Base-by-base conservation (phyloP, 176 grass and related monocot species). In the Musa acuminata region DNA sequence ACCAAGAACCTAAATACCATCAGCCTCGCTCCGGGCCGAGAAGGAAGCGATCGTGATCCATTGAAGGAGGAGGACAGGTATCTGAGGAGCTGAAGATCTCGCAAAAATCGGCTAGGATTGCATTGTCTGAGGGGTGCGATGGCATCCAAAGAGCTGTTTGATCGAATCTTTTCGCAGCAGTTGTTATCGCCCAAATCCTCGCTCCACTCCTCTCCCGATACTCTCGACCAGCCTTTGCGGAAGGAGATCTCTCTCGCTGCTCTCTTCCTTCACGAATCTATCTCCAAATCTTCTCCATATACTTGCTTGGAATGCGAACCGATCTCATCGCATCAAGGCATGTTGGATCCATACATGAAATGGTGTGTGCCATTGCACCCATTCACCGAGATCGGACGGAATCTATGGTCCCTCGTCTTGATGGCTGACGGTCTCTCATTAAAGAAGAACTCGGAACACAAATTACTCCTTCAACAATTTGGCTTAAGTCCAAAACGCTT, bases 81-180 rank as follows among this genome's bases (percentile, higher is more conserved):
- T 50, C 48, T 19, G 17, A 72, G 0, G 48, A 72, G 72, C 52
- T 17, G 13, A 24, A 57, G 72, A 53, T 54, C 21, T 55, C 72
- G 71, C 5, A 13, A 55, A 73, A 73, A 26, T 54, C 11, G 21
- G 71, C 21, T 2, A 14, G 13, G 19, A 55, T 73, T 73, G 51
- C 51, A 16, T 53, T 73, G 72, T 73, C 72, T 25, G 72, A 73
- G 52, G 10, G 51, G 52, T 55, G 51, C 4, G 52, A 24, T 14
- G 7, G 21, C 51, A 52, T 26, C 71, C 50, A 55, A 73, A 27
- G 52, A 53, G 71, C 6, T 11, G 14, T 52, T 54, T 27, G 74
- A 51, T 76, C 57, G 74, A 76, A 76, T 76, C 74, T 76, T 76
- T 55, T 55, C 51, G 10, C 50, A 20, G 8, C 13, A 23, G 55